A percentile compares a stretch with the other conserved stretches of the same genome.
phyloP scores from a whole-genome alignment of 2,329 filamentous ascomycete species.

The Colletotrichum lupini region DNA sequence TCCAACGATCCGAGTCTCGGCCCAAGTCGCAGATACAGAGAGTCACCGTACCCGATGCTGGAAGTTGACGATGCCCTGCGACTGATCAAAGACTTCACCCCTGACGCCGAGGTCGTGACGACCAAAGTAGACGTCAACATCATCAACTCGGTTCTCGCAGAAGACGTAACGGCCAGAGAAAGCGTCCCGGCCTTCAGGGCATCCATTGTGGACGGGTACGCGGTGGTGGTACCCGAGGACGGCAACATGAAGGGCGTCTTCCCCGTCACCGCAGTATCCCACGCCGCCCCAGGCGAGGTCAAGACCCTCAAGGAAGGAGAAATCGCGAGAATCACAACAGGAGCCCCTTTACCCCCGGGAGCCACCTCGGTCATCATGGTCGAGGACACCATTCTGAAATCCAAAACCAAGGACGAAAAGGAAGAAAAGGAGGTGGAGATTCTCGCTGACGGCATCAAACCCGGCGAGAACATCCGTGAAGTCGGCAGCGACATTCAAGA shows the following conservation, averaged over 20 bases:
- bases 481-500: constrained; percentile 86
- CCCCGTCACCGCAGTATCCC: constrained; percentile 87
- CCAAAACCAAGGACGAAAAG: constrained; percentile 79
- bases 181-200: constrained; percentile 93
- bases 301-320: constrained; percentile 75
- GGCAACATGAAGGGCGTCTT: constrained; percentile 81
- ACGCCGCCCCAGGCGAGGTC: constrained; percentile 80
- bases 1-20: constrained; percentile 72
- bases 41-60: constrained; percentile 93
- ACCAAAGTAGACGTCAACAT: constrained; percentile 72
- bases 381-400: constrained; percentile 85
- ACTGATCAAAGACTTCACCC: constrained; percentile 79
- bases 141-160: constrained; percentile 82
- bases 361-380: constrained; percentile 97
- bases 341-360: constrained; percentile 87
- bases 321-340: constrained; percentile 92
- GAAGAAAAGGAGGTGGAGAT: constrained; percentile 94
- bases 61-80: constrained; percentile 83
- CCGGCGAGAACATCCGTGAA: constrained; percentile 90
- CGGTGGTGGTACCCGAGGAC: constrained; percentile 74
- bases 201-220: constrained; percentile 97
- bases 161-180: constrained; percentile 83
- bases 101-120: constrained; percentile 66
- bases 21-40: constrained; percentile 78
- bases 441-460: constrained; percentile 77